phyloP scores from a whole-genome alignment of 352 stramenopile species.

The Pythium myriotylum region DNA sequence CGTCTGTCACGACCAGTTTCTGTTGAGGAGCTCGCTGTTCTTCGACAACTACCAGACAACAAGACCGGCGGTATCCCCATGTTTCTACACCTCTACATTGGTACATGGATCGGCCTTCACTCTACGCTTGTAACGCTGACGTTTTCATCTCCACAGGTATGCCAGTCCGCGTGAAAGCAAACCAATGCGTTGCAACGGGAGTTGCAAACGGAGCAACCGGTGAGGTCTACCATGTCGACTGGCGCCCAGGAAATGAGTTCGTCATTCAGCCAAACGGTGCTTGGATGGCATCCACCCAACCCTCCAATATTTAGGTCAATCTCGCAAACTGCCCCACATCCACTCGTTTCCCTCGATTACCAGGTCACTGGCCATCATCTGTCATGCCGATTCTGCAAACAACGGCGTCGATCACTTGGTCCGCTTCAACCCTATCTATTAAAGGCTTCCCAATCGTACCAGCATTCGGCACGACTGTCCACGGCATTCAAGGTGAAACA shows the following conservation, averaged over 20 bases:
- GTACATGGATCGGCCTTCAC: no score
- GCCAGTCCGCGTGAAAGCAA: conserved; percentile 23
- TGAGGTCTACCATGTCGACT: conserved; percentile 21
- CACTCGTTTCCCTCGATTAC: conserved; percentile 11
- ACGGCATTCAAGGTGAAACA: conserved; percentile 29
- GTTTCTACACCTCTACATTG: conserved; percentile 16
- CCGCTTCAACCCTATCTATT: conserved; percentile 5
- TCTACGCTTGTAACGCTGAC: not conserved
- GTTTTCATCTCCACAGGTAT: conserved; percentile 6
- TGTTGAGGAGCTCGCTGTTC: not conserved
- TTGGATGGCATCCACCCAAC: conserved; percentile 2
- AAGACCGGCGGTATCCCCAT: conserved; percentile 4
- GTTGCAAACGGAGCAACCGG: conserved; percentile 21
- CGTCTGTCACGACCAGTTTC: not conserved
- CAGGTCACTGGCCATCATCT: conserved; percentile 10
- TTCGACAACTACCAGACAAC: conserved; percentile 12
- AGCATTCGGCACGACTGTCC: conserved; percentile 29
- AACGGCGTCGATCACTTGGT: not conserved
- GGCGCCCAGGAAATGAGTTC: conserved; percentile 1
- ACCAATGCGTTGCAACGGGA: conserved; percentile 17
- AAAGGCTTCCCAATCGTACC: conserved; percentile 29
- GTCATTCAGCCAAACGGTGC: conserved; percentile 3
- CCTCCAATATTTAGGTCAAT: conserved; percentile 12
- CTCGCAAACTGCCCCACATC: not conserved
- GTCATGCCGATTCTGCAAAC: conserved; percentile 20